Conservation (phyloP, 1,139 yeast species). For the Pneumocystis wakefieldiae region DNA sequence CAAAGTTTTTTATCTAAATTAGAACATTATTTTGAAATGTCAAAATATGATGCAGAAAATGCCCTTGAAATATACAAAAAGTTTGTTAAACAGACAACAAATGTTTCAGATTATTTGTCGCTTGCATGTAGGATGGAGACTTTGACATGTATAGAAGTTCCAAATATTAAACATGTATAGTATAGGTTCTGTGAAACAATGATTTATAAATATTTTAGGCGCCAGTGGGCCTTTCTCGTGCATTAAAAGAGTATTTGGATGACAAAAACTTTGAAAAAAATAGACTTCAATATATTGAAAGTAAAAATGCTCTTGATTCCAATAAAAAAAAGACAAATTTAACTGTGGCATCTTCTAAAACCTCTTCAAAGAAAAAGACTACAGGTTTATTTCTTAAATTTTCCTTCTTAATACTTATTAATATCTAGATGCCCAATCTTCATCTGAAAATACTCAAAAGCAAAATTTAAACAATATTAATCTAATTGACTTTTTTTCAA, state of each 20-base stretch:
- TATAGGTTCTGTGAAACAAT: not conserved
- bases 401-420: slow-evolving; percentile 17
- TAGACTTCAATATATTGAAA: slow-evolving; percentile 64
- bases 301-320: slow-evolving; percentile 25
- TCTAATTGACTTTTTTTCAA: slow-evolving; percentile 17
- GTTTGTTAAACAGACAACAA: slow-evolving; percentile 74
- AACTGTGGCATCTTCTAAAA: slow-evolving; percentile 17
- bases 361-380: slow-evolving; percentile 19
- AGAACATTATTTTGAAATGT: slow-evolving; percentile 90
- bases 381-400: slow-evolving; percentile 17
- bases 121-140: slow-evolving; percentile 79
- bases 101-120: slow-evolving; percentile 73
- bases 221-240: slow-evolving; percentile 78
- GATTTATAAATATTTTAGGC: slow-evolving; percentile 21
- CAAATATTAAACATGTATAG: slow-evolving; percentile 72
- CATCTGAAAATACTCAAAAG: slow-evolving; percentile 6
- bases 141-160: slow-evolving; percentile 79
- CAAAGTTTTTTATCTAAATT: not conserved
- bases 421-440: slow-evolving; percentile 8
- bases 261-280: slow-evolving; percentile 76
- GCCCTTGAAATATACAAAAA: slow-evolving; percentile 70
- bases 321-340: slow-evolving; percentile 2
- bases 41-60: slow-evolving; percentile 69
- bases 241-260: slow-evolving; percentile 73
- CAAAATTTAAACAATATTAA: slow-evolving; percentile 11